Percentiles rank a stretch among this genome's conserved stretches.
These are phyloP conservation scores for Scheffersomyces parashehatae DNA, from an alignment of 1,139 yeast genomes.

Conservation along the genomic window DNA sequence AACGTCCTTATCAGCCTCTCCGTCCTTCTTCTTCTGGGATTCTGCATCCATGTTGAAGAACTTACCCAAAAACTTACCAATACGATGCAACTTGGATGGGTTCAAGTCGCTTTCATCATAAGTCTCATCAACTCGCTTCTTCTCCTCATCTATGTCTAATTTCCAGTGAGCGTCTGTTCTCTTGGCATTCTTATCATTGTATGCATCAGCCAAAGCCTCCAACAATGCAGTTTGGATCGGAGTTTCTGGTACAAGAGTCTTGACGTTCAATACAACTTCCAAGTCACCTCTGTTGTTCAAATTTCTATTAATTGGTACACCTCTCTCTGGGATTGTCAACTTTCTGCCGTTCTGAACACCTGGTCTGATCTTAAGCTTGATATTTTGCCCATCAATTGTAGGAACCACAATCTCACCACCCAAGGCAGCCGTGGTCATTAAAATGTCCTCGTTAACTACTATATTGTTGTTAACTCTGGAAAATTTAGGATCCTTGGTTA, in stretches of 20 bases:
- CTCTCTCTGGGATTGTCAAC: slow-evolving; percentile 81
- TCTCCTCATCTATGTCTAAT: slow-evolving; percentile 36
- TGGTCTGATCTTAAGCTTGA: slow-evolving; percentile 79
- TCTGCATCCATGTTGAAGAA: slow-evolving; percentile 57
- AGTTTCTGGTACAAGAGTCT: slow-evolving; percentile 71
- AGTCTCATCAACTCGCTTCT: slow-evolving; percentile 20
- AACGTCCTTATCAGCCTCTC: slow-evolving; percentile 1
- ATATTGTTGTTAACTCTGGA: slow-evolving; percentile 66
- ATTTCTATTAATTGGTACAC: slow-evolving; percentile 71
- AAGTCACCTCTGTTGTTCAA: slow-evolving; percentile 73
- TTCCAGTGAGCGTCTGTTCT: slow-evolving; percentile 64
- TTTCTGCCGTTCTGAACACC: slow-evolving; percentile 82
- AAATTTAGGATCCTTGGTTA: slow-evolving; percentile 71
- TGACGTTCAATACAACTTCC: slow-evolving; percentile 72
- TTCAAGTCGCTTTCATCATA: slow-evolving; percentile 47
- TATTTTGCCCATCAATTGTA: slow-evolving; percentile 72
- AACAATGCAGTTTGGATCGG: slow-evolving; percentile 90
- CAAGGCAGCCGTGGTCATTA: slow-evolving; percentile 94
- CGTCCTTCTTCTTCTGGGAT: slow-evolving; percentile 8
- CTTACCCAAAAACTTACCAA: slow-evolving; percentile 63
- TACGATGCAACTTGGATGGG: slow-evolving; percentile 58
- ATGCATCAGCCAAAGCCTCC: slow-evolving; percentile 92
- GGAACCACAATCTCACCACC: slow-evolving; percentile 92
- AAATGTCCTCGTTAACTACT: slow-evolving; percentile 63
- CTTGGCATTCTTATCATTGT: slow-evolving; percentile 77